These are phyloP conservation scores for Ophiostoma fasciatum DNA, from an alignment of 2,329 filamentous ascomycete genomes.

Conservation along the genomic window DNA sequence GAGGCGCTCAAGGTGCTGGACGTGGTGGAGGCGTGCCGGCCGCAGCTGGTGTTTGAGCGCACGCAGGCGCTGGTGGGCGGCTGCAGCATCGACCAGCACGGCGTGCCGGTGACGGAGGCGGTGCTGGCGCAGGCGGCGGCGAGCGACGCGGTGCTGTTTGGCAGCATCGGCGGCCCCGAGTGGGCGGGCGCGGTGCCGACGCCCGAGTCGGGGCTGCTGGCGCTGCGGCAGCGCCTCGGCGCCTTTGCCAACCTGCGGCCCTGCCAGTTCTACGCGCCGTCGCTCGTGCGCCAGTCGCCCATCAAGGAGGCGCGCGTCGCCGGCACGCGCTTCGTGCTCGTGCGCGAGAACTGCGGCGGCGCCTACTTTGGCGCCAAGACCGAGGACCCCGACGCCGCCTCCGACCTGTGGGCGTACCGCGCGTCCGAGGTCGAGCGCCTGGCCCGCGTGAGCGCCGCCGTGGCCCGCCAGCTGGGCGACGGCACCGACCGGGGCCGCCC, in stretches of 20 bases:
- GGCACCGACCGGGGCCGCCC: slow-evolving; percentile 17
- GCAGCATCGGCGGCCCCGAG: slow-evolving; percentile 31
- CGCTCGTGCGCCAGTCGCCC: slow-evolving; percentile 21
- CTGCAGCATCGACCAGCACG: slow-evolving; percentile 28
- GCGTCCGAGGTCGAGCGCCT: slow-evolving; percentile 30
- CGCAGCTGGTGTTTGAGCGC: slow-evolving; percentile 17
- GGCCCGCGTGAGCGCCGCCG: slow-evolving; percentile 28
- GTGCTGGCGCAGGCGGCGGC: slow-evolving; percentile 25
- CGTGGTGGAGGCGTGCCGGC: slow-evolving; percentile 20
- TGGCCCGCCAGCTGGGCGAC: slow-evolving; percentile 22
- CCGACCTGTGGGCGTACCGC: slow-evolving; percentile 32
- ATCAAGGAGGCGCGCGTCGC: slow-evolving; percentile 28
- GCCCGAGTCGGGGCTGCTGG: slow-evolving; percentile 29
- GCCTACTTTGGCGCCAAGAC: slow-evolving; percentile 34
- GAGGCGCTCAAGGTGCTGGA: slow-evolving; percentile 32
- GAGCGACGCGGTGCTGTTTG: slow-evolving; percentile 31
- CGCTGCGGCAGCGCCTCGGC: slow-evolving; percentile 24
- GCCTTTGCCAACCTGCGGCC: slow-evolving; percentile 37
- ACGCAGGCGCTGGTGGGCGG: slow-evolving; percentile 16
- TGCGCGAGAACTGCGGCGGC: slow-evolving; percentile 35
- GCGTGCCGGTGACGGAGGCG: slow-evolving; percentile 26
- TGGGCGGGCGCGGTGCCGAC: slow-evolving; percentile 26
- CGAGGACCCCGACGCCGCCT: slow-evolving; percentile 26
- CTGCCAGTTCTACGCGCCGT: slow-evolving; percentile 29
- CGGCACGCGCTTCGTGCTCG: slow-evolving; percentile 32